Percentiles rank a stretch among this genome's conserved stretches.
Conservation (phyloP, 164 flowering plant genomes). For the Akebia trifoliata region DNA sequence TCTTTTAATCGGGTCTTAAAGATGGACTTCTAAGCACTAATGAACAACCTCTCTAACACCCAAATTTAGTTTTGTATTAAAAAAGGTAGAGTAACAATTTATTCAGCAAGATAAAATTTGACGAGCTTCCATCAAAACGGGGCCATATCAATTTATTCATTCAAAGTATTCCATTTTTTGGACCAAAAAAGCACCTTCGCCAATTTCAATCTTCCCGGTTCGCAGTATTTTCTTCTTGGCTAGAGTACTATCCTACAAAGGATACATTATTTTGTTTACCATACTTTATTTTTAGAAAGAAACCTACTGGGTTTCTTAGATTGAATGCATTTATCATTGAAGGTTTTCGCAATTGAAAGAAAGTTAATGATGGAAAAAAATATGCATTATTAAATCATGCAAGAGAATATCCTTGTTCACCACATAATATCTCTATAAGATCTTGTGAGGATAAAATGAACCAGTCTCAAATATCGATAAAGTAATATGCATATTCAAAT, state of each 20-base stretch:
- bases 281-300: not conserved
- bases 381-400: not conserved
- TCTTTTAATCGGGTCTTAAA: too few relatives aligned
- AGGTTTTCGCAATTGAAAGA: slow-evolving; percentile 7
- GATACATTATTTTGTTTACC: not conserved
- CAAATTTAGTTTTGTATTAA: too few relatives aligned
- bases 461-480: not conserved
- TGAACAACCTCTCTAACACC: too few relatives aligned
- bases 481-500: not conserved
- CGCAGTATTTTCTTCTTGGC: not conserved
- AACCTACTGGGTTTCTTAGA: not conserved
- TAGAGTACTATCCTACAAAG: not conserved
- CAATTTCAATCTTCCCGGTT: slow-evolving; percentile 3
- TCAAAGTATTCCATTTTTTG: not conserved
- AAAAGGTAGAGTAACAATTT: not conserved
- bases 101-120: not conserved
- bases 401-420: not conserved
- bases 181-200: not conserved
- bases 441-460: slow-evolving; percentile 1
- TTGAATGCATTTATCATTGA: not conserved
- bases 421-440: not conserved
- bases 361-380: not conserved
- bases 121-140: not conserved
- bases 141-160: not conserved
- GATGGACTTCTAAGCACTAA: too few relatives aligned